Percentiles rank a stretch among this genome's conserved stretches.
Evolutionary conservation across 805 yeast species (phyloP).

Genomic region (Suhomyces pyralidae): DNA sequence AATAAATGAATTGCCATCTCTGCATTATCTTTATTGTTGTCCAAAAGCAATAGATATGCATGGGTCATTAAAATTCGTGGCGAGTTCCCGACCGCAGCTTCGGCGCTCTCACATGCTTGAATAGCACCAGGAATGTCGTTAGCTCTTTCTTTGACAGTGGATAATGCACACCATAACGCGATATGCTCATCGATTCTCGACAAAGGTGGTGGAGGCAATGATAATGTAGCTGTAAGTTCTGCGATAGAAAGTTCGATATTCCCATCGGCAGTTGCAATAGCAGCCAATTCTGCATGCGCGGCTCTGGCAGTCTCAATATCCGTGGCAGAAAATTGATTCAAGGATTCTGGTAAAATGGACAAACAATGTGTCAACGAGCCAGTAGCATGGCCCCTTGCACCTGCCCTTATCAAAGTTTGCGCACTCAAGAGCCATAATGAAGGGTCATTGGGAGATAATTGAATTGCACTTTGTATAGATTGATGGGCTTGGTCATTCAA

Average conservation of each 20-base stretch:
- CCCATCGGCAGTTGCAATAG: slow-evolving; percentile 50
- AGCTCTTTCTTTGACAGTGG: slow-evolving; percentile 49
- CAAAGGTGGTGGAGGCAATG: slow-evolving; percentile 48
- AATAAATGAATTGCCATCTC: slow-evolving; percentile 35
- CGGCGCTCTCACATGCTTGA: slow-evolving; percentile 48
- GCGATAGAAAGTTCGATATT: slow-evolving; percentile 47
- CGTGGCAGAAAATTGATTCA: slow-evolving; percentile 22
- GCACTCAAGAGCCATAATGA: slow-evolving; percentile 48
- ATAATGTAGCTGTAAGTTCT: slow-evolving; percentile 49
- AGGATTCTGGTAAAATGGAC: slow-evolving; percentile 35
- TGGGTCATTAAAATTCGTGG: slow-evolving; percentile 47
- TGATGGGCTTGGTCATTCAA: slow-evolving; percentile 53
- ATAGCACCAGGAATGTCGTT: slow-evolving; percentile 50
- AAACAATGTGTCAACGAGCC: slow-evolving; percentile 46
- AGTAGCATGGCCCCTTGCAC: slow-evolving; percentile 45
- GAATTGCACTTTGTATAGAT: slow-evolving; percentile 43
- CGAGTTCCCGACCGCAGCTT: slow-evolving; percentile 41
- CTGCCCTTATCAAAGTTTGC: slow-evolving; percentile 44
- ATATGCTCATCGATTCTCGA: slow-evolving; percentile 45
- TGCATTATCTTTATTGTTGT: slow-evolving; percentile 24
- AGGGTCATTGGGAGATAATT: slow-evolving; percentile 40
- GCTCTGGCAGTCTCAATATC: slow-evolving; percentile 49
- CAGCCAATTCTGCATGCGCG: slow-evolving; percentile 55
- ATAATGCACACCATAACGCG: slow-evolving; percentile 52
- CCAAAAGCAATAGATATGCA: slow-evolving; percentile 46